Evolutionary conservation across 148 eudicot genomes (phyloP).

Genomic region (Arctostaphylos glauca): DNA sequence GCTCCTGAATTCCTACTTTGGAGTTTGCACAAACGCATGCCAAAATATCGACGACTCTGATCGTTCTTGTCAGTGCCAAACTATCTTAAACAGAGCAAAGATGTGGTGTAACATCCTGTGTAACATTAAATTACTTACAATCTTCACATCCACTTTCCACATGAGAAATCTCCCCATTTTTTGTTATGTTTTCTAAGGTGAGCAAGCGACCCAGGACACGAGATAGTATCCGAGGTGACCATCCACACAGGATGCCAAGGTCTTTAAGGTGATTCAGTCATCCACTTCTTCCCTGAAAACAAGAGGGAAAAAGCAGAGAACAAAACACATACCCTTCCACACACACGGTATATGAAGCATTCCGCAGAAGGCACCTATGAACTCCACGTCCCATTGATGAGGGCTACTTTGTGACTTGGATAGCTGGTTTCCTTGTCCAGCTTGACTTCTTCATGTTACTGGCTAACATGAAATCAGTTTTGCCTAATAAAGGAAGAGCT

Average conservation of each 20-base stretch:
- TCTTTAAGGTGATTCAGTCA: not conserved
- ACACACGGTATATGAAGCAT: not conserved
- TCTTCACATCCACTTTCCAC: not conserved
- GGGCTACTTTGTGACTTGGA: not conserved
- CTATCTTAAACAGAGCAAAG: not conserved
- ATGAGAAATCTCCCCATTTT: not conserved
- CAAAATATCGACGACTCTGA: not conserved
- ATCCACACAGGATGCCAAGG: not conserved
- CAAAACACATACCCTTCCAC: not conserved
- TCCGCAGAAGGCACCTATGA: not conserved
- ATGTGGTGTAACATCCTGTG: not conserved
- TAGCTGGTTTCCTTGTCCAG: conserved; percentile 4
- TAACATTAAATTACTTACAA: not conserved
- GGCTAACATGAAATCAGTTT: not conserved
- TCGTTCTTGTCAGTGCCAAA: not conserved
- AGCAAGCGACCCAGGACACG: not conserved
- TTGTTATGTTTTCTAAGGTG: not conserved
- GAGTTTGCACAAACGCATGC: not conserved
- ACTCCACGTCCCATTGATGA: not conserved
- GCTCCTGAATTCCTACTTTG: not conserved
- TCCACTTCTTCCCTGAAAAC: not conserved
- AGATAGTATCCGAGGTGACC: not conserved
- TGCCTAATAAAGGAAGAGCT: not conserved
- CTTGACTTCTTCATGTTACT: not conserved
- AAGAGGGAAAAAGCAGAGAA: not conserved